Percentiles rank a stretch among this genome's conserved stretches.
Evolutionary conservation across 805 yeast genomes (phyloP).

Genomic region (Sugiyamaella qingdaonensis): DNA sequence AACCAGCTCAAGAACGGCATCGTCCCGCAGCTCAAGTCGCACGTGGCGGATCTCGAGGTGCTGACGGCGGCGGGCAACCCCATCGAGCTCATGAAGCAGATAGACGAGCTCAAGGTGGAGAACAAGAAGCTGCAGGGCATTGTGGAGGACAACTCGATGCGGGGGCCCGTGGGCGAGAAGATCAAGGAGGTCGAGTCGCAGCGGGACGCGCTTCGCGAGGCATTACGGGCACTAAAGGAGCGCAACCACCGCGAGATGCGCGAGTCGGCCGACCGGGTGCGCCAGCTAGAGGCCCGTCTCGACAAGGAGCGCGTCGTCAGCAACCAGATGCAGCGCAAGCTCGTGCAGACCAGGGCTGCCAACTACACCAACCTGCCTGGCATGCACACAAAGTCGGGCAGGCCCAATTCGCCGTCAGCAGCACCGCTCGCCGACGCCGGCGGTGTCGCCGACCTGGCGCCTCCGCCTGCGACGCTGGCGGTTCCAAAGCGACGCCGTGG

Average conservation of each 20-base stretch:
- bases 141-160: conserved; percentile 29
- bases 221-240: conserved; percentile 37
- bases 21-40: conserved; percentile 23
- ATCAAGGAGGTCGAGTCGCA: conserved; percentile 33
- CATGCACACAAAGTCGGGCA: background rate
- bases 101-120: conserved; percentile 31
- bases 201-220: conserved; percentile 37
- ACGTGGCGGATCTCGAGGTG: conserved; percentile 24
- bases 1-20: conserved; percentile 23
- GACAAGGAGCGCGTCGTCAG: conserved; percentile 24
- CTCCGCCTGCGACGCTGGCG: conserved; percentile 1
- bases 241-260: conserved; percentile 36
- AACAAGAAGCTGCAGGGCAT: conserved; percentile 29
- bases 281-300: conserved; percentile 27
- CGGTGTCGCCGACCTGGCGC: background rate
- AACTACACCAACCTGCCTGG: conserved; percentile 3
- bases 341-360: conserved; percentile 20
- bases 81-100: conserved; percentile 29
- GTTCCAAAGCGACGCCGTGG: conserved; percentile 15
- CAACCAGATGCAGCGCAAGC: conserved; percentile 25
- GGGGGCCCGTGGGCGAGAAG: conserved; percentile 35
- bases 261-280: conserved; percentile 27
- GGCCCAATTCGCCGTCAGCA: conserved; percentile 3
- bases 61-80: conserved; percentile 27
- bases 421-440: conserved; percentile 1